These are phyloP conservation scores for Colletotrichum nymphaeae DNA, from an alignment of 2,329 filamentous ascomycete species.

Conservation along the genomic window DNA sequence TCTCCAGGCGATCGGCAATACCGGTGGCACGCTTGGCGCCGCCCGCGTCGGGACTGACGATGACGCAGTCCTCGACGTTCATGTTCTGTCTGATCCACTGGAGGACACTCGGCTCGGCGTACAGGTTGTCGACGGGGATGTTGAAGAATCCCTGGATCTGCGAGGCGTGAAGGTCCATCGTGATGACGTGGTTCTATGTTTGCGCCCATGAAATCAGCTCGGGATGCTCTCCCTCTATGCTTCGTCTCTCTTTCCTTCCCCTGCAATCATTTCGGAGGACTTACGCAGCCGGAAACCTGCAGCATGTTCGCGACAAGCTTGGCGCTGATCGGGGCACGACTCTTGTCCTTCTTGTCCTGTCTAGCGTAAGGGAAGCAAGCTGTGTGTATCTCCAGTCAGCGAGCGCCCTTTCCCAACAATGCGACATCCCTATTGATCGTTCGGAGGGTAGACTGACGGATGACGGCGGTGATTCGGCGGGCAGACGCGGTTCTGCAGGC, in stretches of 20 bases:
- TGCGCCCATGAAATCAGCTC: background rate
- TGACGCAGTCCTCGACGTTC: constrained; percentile 80
- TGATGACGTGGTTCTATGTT: constrained; percentile 67
- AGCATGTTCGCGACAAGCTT: constrained; percentile 94
- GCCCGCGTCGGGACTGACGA: constrained; percentile 88
- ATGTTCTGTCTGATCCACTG: constrained; percentile 87
- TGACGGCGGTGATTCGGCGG: constrained; percentile 86
- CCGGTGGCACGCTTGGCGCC: constrained; percentile 88
- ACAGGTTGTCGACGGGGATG: constrained; percentile 74
- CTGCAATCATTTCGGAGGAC: background rate
- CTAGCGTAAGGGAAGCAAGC: constrained; percentile 92
- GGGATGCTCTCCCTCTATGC: background rate
- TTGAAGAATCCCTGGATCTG: constrained; percentile 94
- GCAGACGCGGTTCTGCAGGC: constrained; percentile 74
- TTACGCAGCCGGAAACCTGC: constrained; percentile 80
- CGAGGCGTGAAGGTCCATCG: constrained; percentile 88
- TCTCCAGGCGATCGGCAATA: constrained; percentile 85
- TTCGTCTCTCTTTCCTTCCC: background rate
- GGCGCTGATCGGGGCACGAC: constrained; percentile 86
- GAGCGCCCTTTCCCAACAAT: background rate
- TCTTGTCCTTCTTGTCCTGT: constrained; percentile 91
- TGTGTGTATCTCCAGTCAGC: constrained; percentile 21
- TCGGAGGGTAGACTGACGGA: constrained; percentile 46
- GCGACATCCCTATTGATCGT: background rate
- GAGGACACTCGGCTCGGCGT: constrained; percentile 86